phyloP scores from a whole-genome alignment of 169 alveolate genomes.

The Theileria orientalis region DNA sequence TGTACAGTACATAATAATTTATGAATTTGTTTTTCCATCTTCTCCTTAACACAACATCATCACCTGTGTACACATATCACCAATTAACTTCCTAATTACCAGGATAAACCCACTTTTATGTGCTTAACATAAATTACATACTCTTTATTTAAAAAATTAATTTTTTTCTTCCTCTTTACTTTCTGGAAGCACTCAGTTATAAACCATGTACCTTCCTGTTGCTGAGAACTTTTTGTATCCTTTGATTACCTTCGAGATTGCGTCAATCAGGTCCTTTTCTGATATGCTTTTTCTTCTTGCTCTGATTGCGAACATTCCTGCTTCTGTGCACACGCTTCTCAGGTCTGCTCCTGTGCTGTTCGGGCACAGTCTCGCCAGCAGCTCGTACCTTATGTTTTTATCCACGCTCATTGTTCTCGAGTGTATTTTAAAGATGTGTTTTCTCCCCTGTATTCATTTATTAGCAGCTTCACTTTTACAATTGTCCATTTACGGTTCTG shows the following conservation, averaged over 20 bases:
- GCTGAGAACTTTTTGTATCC: constrained; percentile 98
- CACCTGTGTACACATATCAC: no score
- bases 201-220: constrained; percentile 98
- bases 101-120: no score
- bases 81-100: no score
- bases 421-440: constrained; percentile 96
- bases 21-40: no score
- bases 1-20: no score
- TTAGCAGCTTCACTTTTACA: not conserved
- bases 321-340: constrained; percentile 98
- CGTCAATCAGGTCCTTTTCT: constrained; percentile 94
- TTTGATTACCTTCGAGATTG: constrained; percentile 95
- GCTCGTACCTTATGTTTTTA: constrained; percentile 93
- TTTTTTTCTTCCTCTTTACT: no score
- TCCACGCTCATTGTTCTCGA: constrained; percentile 96
- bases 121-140: no score
- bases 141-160: no score
- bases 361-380: constrained; percentile 96
- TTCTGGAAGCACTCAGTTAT: no score
- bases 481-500: not conserved
- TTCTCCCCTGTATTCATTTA: constrained; percentile 79
- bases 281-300: constrained; percentile 97
- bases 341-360: constrained; percentile 98
- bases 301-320: constrained; percentile 99
- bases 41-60: no score